phyloP scores from a whole-genome alignment of 345 rosid species.

The Cardiospermum halicacabum region DNA sequence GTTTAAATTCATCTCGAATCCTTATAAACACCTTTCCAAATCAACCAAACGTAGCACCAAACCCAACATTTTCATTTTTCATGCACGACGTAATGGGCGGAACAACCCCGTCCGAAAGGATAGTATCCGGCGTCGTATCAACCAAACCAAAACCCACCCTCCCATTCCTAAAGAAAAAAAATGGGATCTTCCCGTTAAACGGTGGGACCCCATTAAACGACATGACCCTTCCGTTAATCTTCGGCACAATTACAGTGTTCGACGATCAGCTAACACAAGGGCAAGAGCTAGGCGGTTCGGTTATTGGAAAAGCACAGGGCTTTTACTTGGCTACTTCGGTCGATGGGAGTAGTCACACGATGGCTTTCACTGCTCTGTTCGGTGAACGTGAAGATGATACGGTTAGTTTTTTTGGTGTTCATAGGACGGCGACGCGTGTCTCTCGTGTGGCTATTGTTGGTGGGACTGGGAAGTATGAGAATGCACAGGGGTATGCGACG shows the following conservation, averaged over 20 bases:
- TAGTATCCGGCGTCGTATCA: slow-evolving; percentile 37
- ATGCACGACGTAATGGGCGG: slow-evolving; percentile 51
- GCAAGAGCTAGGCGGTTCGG: slow-evolving; percentile 39
- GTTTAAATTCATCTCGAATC: slow-evolving; percentile 3
- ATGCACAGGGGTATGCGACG: slow-evolving; percentile 41
- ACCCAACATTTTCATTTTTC: slow-evolving; percentile 34
- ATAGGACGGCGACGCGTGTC: slow-evolving; percentile 36
- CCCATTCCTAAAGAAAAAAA: slow-evolving; percentile 39
- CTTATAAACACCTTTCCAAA: slow-evolving; percentile 8
- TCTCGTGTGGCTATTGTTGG: slow-evolving; percentile 50
- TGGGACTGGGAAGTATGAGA: slow-evolving; percentile 47
- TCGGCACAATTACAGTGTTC: slow-evolving; percentile 42
- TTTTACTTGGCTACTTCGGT: slow-evolving; percentile 43
- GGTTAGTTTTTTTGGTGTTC: slow-evolving; percentile 58
- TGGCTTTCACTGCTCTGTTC: slow-evolving; percentile 36
- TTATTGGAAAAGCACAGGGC: slow-evolving; percentile 48
- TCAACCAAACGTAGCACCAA: not conserved
- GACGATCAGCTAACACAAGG: slow-evolving; percentile 49
- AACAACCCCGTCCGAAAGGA: slow-evolving; percentile 31
- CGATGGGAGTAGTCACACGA: slow-evolving; percentile 50
- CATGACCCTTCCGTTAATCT: slow-evolving; percentile 39
- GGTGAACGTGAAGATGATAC: slow-evolving; percentile 26
- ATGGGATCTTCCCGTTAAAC: slow-evolving; percentile 36
- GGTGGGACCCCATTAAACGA: slow-evolving; percentile 36
- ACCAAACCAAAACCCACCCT: slow-evolving; percentile 30